Evolutionary conservation across 140 eudicot species (phyloP).

Genomic region (Oenanthe javanica): DNA sequence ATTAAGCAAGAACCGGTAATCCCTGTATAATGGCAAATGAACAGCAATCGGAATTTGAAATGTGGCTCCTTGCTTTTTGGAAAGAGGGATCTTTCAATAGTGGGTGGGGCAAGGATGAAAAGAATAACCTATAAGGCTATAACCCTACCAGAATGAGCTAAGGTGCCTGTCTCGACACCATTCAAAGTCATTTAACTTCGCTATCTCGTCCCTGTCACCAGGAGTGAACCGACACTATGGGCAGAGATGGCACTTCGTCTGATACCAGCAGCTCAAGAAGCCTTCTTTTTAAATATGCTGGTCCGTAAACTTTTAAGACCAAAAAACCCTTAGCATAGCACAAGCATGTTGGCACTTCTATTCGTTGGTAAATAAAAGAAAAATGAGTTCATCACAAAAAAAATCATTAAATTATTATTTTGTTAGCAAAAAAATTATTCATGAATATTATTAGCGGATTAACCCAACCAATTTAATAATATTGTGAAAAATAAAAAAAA

Average conservation of each 20-base stretch:
- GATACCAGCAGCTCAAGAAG: background rate
- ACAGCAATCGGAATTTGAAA: background rate
- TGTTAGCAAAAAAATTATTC: too few species aligned
- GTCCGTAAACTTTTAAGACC: too few species aligned
- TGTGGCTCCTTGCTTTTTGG: constrained; percentile 3
- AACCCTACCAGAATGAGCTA: background rate
- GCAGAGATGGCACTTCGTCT: background rate
- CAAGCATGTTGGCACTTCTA: background rate
- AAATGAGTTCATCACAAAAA: too few species aligned
- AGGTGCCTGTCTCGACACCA: background rate
- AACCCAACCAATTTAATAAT: too few species aligned
- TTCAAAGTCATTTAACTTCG: background rate
- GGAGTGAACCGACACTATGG: background rate
- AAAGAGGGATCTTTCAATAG: background rate
- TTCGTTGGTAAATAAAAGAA: background rate
- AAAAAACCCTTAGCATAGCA: background rate
- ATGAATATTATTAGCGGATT: too few species aligned
- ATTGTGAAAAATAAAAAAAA: too few species aligned
- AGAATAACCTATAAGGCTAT: background rate
- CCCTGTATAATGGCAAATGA: background rate
- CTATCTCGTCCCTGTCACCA: background rate
- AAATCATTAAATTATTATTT: too few species aligned
- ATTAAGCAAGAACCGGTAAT: background rate
- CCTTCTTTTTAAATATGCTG: background rate
- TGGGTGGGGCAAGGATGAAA: background rate